Conservation (phyloP, 2,329 filamentous ascomycete genomes). For the Talaromyces sp. region DNA sequence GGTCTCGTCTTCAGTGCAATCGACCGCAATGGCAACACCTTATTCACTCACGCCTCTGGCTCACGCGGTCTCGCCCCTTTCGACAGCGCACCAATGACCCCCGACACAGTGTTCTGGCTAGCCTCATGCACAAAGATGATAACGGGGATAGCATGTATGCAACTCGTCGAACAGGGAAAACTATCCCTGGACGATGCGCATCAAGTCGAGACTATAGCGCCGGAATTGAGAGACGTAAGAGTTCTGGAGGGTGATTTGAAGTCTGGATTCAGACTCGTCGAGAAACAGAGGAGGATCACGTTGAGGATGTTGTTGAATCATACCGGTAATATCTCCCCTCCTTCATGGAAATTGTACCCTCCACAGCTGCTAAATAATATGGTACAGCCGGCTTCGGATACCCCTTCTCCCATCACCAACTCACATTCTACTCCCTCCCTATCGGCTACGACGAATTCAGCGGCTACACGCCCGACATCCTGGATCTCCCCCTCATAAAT, state of each 20-base stretch:
- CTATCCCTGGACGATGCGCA: conserved; percentile 49
- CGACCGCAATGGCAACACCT: conserved; percentile 25
- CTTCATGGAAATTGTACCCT: not conserved
- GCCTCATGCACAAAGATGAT: conserved; percentile 59
- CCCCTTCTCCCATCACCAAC: conserved; percentile 45
- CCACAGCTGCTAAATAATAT: not conserved
- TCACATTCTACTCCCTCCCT: conserved; percentile 42
- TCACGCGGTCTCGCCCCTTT: conserved; percentile 21
- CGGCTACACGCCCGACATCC: conserved; percentile 51
- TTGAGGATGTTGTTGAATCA: conserved; percentile 51
- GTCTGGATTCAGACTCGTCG: conserved; percentile 27
- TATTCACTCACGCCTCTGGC: conserved; percentile 29
- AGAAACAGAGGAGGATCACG: conserved; percentile 46
- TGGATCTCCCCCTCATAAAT: conserved; percentile 54
- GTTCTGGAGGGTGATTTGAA: conserved; percentile 37
- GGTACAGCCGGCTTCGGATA: conserved; percentile 41
- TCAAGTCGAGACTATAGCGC: conserved; percentile 44
- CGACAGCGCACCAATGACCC: conserved; percentile 23
- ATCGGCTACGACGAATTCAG: conserved; percentile 57
- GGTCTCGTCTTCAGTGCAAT: conserved; percentile 26
- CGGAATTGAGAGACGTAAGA: conserved; percentile 49
- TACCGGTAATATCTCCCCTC: conserved; percentile 40
- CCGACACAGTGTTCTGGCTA: conserved; percentile 44
- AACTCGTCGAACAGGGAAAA: conserved; percentile 53
- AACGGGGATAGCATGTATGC: conserved; percentile 53